phyloP scores from a whole-genome alignment of 169 alveolate genomes.

The Plasmodium gonderi region DNA sequence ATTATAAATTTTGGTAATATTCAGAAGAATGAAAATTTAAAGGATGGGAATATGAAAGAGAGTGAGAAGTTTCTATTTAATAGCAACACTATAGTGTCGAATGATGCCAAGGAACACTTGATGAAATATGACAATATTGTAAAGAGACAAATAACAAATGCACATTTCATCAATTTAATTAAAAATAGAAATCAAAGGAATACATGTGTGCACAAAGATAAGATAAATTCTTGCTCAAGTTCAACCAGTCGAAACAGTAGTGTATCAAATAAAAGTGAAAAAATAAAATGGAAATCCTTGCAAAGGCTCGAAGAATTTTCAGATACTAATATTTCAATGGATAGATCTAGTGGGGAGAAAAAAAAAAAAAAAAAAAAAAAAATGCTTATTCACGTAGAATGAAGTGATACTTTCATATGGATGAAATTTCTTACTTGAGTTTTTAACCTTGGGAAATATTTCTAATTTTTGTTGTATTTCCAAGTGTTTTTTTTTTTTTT shows the following conservation, averaged over 20 bases:
- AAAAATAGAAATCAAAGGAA: not conserved
- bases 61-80: conserved; percentile 50
- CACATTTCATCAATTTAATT: not conserved
- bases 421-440: too few species aligned
- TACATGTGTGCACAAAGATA: not conserved
- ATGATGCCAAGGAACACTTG: not conserved
- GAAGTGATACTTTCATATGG: too few species aligned
- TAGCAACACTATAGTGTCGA: conserved; percentile 7
- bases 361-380: too few species aligned
- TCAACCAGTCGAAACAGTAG: not conserved
- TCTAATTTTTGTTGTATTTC: too few species aligned
- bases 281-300: not conserved
- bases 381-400: too few species aligned
- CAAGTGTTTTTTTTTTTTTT: too few species aligned
- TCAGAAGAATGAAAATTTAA: not conserved
- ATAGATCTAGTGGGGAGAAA: not conserved
- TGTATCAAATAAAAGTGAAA: not conserved
- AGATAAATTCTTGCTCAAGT: not conserved
- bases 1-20: not conserved
- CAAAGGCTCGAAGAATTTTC: not conserved
- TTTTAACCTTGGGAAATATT: too few species aligned
- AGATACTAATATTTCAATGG: not conserved
- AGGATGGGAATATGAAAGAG: not conserved
- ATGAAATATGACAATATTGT: conserved; percentile 1
- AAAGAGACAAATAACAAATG: not conserved